Percentiles rank a stretch among this genome's conserved stretches.
Evolutionary conservation across 805 yeast species (phyloP).

Genomic region (Pichia gijzeniarum): DNA sequence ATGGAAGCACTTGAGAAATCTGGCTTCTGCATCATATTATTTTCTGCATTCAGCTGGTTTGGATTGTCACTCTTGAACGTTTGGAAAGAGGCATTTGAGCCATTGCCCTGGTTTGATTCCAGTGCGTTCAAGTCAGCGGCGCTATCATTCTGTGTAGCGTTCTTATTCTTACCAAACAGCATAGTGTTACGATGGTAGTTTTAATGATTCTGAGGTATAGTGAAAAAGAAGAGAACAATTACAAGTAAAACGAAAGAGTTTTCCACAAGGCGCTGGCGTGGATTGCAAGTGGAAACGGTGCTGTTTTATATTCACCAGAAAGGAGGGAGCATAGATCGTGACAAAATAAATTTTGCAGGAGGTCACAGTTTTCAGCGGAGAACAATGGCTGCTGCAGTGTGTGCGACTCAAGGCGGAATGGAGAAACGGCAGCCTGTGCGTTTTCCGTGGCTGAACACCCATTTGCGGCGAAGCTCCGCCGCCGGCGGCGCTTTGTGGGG

Average conservation of each 20-base stretch:
- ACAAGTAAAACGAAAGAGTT: too few species aligned
- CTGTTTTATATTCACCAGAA: too few species aligned
- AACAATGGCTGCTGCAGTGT: neutral
- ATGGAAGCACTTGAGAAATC: slow-evolving; percentile 29
- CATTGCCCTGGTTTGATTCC: slow-evolving; percentile 1
- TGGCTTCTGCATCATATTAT: slow-evolving; percentile 22
- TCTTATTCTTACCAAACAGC: neutral
- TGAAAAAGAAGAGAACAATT: too few species aligned
- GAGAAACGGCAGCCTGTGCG: neutral
- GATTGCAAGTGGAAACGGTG: too few species aligned
- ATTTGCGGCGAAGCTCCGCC: too few species aligned
- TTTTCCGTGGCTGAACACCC: too few species aligned
- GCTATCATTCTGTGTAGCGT: neutral
- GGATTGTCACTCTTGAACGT: slow-evolving; percentile 10
- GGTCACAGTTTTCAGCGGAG: neutral
- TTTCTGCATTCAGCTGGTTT: neutral
- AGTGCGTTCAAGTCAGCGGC: neutral
- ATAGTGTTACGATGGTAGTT: too few species aligned
- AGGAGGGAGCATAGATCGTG: too few species aligned
- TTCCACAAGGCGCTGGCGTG: too few species aligned
- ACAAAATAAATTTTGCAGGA: too few species aligned
- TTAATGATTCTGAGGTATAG: neutral
- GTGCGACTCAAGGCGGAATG: neutral
- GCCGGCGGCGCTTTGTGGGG: neutral
- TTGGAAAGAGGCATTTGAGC: slow-evolving; percentile 9